Evolutionary conservation across 2,329 filamentous ascomycete species (phyloP).

Genomic region (Parascedosporium putredinis): DNA sequence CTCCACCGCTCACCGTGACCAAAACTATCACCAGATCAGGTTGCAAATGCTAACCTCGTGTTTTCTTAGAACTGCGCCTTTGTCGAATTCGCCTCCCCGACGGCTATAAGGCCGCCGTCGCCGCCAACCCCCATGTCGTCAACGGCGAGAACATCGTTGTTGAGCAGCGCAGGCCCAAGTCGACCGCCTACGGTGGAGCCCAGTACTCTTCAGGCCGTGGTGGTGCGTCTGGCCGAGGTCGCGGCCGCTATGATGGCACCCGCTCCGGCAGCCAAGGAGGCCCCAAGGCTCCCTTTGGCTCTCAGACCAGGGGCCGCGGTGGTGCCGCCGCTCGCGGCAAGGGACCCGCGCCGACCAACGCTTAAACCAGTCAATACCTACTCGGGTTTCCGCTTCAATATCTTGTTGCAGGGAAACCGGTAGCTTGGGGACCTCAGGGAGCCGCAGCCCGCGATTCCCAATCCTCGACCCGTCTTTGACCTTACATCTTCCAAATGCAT

Average conservation of each 20-base stretch:
- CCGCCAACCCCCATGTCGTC: slow-evolving; percentile 76
- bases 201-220: slow-evolving; percentile 55
- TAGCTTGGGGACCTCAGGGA: too few species aligned
- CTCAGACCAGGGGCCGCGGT: slow-evolving; percentile 41
- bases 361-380: slow-evolving; percentile 20
- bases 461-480: too few species aligned
- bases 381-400: background rate
- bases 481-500: too few species aligned
- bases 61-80: slow-evolving; percentile 78
- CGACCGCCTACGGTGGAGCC: slow-evolving; percentile 58
- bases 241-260: slow-evolving; percentile 51
- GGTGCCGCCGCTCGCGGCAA: slow-evolving; percentile 58
- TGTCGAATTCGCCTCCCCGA: slow-evolving; percentile 80
- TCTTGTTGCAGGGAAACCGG: too few species aligned
- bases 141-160: slow-evolving; percentile 75
- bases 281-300: slow-evolving; percentile 60
- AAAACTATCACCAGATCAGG: background rate
- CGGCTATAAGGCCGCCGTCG: slow-evolving; percentile 72
- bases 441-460: too few species aligned
- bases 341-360: slow-evolving; percentile 47
- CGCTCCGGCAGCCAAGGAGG: slow-evolving; percentile 50
- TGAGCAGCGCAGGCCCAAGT: slow-evolving; percentile 77
- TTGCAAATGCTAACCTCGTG: background rate
- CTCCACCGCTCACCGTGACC: background rate
- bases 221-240: slow-evolving; percentile 50